These are phyloP conservation scores for Russula sp. DNA, from an alignment of 768 basidiomycete species.

Conservation along the genomic window DNA sequence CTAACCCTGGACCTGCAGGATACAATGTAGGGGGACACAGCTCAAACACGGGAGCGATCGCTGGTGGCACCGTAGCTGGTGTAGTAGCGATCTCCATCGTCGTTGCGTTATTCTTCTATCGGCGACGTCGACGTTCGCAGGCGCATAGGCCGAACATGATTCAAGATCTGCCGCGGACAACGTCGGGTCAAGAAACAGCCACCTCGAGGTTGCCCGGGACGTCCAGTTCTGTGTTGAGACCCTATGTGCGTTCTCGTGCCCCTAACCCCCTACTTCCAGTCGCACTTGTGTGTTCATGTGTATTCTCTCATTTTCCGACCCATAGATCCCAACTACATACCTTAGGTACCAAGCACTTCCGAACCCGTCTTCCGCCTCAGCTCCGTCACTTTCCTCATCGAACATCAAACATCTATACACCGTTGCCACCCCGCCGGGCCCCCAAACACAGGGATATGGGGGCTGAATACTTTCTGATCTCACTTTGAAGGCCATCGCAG, in stretches of 20 bases:
- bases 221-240: not conserved
- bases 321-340: not conserved
- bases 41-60: not conserved
- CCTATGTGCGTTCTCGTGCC: not conserved
- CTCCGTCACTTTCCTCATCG: too few species aligned
- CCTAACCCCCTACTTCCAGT: too few species aligned
- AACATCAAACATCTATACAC: too few species aligned
- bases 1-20: too few species aligned
- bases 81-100: not conserved
- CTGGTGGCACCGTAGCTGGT: not conserved
- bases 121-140: not conserved
- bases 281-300: too few species aligned
- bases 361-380: too few species aligned
- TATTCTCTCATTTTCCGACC: too few species aligned
- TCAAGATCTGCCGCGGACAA: not conserved
- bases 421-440: too few species aligned
- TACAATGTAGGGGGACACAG: not conserved
- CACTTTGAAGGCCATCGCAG: too few species aligned
- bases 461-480: too few species aligned
- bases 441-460: too few species aligned
- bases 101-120: not conserved
- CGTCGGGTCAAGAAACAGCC: not conserved
- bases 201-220: not conserved
- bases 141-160: not conserved
- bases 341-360: too few species aligned